Conservation (phyloP, 75 land plant species). For the Adiantum capillusveneris region DNA sequence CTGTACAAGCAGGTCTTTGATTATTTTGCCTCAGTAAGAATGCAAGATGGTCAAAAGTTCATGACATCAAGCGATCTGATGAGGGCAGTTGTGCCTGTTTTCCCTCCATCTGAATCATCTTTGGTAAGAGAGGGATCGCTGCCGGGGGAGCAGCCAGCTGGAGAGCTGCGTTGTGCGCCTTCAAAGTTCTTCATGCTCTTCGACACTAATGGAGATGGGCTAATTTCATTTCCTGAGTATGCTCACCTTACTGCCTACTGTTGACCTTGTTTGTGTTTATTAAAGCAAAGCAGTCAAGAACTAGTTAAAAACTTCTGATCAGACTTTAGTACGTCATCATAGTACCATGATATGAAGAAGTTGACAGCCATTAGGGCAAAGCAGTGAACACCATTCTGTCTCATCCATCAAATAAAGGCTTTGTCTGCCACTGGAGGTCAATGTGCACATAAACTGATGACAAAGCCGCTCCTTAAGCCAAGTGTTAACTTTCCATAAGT, state of each 20-base stretch:
- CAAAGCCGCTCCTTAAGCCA: too few relatives aligned
- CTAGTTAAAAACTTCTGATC: too few relatives aligned
- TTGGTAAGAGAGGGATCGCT: constrained; percentile 64
- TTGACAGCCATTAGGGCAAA: too few relatives aligned
- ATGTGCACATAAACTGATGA: too few relatives aligned
- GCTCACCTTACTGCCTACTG: constrained; percentile 7
- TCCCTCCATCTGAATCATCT: constrained; percentile 82
- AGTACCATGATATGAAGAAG: too few relatives aligned
- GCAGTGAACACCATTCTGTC: too few relatives aligned
- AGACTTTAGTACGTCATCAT: too few relatives aligned
- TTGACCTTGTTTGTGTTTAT: too few relatives aligned
- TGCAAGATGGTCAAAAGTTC: constrained; percentile 46
- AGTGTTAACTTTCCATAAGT: too few relatives aligned
- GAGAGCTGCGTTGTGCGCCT: constrained; percentile 63
- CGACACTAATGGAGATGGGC: constrained; percentile 84
- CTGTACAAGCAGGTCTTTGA: constrained; percentile 63
- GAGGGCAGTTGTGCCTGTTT: constrained; percentile 91
- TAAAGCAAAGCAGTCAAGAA: too few relatives aligned
- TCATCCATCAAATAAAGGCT: too few relatives aligned
- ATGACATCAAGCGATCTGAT: constrained; percentile 86
- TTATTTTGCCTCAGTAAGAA: constrained; percentile 68
- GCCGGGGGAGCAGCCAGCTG: constrained; percentile 60
- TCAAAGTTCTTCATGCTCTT: constrained; percentile 86
- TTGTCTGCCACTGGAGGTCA: too few relatives aligned
- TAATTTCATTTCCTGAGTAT: constrained; percentile 87